Base-by-base conservation (phyloP, 495 filamentous ascomycete genomes). In the Tuber aestivum region DNA sequence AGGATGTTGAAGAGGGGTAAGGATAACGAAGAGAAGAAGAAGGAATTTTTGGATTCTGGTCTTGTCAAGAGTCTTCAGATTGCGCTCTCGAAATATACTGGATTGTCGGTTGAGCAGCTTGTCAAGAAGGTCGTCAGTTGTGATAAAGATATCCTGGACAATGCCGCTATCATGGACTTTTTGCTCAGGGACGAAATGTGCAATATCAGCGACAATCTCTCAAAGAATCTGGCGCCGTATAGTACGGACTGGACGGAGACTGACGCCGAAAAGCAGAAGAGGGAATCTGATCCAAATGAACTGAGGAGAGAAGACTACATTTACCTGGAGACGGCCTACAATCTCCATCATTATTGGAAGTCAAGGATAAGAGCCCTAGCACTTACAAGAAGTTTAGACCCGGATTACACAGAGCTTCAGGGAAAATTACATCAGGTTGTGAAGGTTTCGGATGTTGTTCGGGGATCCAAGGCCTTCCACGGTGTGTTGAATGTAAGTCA, bases 261-360 rank as follows among this genome's bases (percentile, higher is more conserved):
- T 23, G 91, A 94, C 84, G 93, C 94, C 20, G 87, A 90, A 45
- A 91, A 89, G 75, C 90, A 92, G 61, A 89, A 89, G 74, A 89
- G 94, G 48, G 95, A 99, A 81, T 91, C 93, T 78, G 94, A 98
- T 84, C 95, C 95, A 0, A 84, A 79, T 27, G 95, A 99, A 81
- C 89, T 99, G 48, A 97, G 94, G 1, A 87, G 95, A 75, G 93
- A 98, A 80, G 95, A 99, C 85, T 94, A 97, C 85, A 92, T 99
- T 45, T 99, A 94, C 83, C 87, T 99, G 20, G 91, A 91, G 76
- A 98, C 95, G 3, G 93, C 96, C 0, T 99, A 91, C 78, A 96
- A 99, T 82, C 87, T 99, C 78, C 93, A 96, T 76, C 96, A 99
- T 84, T 99, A 99, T 85, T 99, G 95, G 95, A 98, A 97, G 87